phyloP scores from a whole-genome alignment of 208 protist genomes.

The Leishmania amazonensis region DNA sequence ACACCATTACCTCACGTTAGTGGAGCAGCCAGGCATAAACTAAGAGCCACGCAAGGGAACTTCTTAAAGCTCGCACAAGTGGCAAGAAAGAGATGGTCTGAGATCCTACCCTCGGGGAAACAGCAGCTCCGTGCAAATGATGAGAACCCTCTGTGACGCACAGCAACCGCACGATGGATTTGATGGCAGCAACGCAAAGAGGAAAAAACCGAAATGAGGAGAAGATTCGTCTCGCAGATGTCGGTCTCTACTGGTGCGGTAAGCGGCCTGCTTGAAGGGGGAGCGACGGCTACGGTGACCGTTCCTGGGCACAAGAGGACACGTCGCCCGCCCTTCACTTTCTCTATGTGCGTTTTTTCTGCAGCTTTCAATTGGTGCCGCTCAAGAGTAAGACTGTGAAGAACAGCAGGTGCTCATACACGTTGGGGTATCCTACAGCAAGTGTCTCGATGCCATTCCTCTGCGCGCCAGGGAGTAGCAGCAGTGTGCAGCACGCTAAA shows the following conservation, averaged over 20 bases:
- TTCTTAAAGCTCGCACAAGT: background rate
- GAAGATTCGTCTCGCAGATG: background rate
- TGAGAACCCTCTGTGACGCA: background rate
- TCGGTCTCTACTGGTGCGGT: background rate
- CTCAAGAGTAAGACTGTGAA: background rate
- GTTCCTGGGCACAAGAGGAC: background rate
- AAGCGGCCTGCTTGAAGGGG: background rate
- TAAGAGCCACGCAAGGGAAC: background rate
- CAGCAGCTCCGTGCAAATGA: background rate
- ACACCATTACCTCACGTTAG: slow-evolving; percentile 17
- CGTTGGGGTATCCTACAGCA: background rate
- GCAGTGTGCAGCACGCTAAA: background rate
- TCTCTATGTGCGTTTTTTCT: background rate
- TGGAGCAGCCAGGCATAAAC: background rate
- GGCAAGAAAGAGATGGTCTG: background rate
- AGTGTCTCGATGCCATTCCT: background rate
- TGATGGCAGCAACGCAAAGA: background rate
- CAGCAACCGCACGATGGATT: background rate
- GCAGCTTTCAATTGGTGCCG: background rate
- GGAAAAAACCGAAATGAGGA: background rate
- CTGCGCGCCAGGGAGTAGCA: background rate
- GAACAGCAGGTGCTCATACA: background rate
- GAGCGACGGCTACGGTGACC: background rate
- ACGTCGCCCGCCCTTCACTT: background rate
- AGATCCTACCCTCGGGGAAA: background rate